These are phyloP conservation scores for Pseudozyma thailandica DNA, from an alignment of 1,284 basidiomycete genomes.

Conservation along the genomic window DNA sequence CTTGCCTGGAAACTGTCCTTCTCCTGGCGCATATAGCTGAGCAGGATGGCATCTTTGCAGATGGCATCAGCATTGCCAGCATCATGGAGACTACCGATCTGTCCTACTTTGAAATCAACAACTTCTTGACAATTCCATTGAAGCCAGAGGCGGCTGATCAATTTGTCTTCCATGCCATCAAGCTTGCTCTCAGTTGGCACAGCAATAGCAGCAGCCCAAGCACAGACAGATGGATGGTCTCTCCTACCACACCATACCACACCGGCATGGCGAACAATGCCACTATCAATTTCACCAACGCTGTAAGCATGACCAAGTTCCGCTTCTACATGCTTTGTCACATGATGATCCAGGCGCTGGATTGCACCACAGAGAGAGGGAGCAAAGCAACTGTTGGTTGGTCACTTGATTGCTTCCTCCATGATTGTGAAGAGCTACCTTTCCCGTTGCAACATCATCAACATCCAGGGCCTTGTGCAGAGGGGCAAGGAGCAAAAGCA, in stretches of 20 bases:
- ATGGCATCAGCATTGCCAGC: background rate
- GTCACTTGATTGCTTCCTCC: background rate
- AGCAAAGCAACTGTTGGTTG: background rate
- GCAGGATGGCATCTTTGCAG: background rate
- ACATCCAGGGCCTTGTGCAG: constrained; percentile 1
- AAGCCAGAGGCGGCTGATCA: background rate
- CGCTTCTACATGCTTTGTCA: background rate
- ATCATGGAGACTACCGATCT: background rate
- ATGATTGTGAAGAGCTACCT: background rate
- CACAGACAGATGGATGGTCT: background rate
- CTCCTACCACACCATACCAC: background rate
- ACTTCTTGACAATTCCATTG: background rate
- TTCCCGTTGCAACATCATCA: background rate
- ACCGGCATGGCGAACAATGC: background rate
- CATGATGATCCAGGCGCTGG: background rate
- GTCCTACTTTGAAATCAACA: background rate
- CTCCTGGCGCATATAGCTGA: constrained; percentile 2
- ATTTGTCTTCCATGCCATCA: background rate
- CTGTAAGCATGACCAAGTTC: background rate
- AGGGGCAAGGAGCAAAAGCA: background rate
- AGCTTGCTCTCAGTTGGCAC: background rate
- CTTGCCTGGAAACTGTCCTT: constrained; percentile 1
- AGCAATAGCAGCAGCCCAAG: no score
- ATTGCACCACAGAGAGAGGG: background rate
- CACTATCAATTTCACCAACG: background rate